Percentiles rank a stretch among this genome's conserved stretches.
These are phyloP conservation scores for Rhododendron griersonianum DNA, from an alignment of 148 eudicot genomes.

Conservation along the genomic window DNA sequence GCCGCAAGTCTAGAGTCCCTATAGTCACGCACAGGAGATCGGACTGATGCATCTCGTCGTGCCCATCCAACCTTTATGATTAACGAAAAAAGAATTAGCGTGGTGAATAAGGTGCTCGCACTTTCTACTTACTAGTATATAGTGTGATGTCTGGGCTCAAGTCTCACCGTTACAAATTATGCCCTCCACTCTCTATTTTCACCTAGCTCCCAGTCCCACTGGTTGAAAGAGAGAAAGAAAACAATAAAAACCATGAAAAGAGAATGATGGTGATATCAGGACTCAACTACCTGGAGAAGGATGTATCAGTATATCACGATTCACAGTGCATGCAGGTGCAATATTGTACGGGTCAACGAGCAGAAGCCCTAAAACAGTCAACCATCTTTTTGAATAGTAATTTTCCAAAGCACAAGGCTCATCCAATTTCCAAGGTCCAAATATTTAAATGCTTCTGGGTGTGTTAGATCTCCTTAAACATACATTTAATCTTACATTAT, in stretches of 20 bases:
- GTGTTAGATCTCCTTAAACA: not conserved
- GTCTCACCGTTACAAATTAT: not conserved
- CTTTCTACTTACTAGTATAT: not conserved
- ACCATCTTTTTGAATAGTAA: not conserved
- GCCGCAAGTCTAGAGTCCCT: not conserved
- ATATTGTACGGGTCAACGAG: not conserved
- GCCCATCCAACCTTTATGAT: not conserved
- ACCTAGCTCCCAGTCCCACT: not conserved
- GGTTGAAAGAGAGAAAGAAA: not conserved
- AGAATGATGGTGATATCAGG: not conserved
- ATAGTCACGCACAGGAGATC: not conserved
- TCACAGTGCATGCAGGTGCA: not conserved
- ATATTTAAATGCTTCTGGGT: not conserved
- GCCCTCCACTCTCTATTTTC: not conserved
- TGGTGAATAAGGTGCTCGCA: not conserved
- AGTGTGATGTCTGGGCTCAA: not conserved
- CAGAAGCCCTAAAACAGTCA: not conserved
- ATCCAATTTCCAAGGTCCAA: not conserved
- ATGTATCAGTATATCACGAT: not conserved
- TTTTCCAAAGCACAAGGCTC: not conserved
- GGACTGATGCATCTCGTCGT: not conserved
- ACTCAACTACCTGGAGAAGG: not conserved
- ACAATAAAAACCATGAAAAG: not conserved
- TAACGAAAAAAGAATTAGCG: not conserved
- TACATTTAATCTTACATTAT: not conserved